Evolutionary conservation across 164 flowering plant genomes (phyloP), one percentile per base, ranked within the genome.

Genomic region (Euptelea pleiosperma): DNA sequence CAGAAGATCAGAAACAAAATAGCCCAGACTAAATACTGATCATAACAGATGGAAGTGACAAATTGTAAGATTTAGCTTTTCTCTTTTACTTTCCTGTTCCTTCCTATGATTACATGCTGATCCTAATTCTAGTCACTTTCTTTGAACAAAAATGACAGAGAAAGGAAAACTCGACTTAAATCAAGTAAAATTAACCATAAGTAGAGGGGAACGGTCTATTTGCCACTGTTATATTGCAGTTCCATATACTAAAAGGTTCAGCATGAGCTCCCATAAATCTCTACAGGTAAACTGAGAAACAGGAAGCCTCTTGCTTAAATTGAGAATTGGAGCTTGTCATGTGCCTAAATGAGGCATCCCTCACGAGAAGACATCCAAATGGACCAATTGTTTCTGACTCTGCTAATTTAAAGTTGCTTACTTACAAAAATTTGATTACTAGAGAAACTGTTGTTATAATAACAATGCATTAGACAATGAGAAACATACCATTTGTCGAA

Each of bases 401-500:
- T 42, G 30, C 8, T 42, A 56, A 41, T 14, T 41, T 24, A 16
- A 24, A 24, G 3, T 39, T 55, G 2, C 58, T 41, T 1, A 22
- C 14, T 41, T 18, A 8, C 37, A 54, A n/a, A 54, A 63, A 48
- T 25, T 41, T 8, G 30, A 44, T 43, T 36, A 54, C 36, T 18
- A 12, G 8, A 31, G 35, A 61, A 51, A 37, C 44, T 12, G 6
- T 46, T 2, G 2, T 9, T 24, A 46, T 25, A 9, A 2, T 50
- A 30, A 29, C 11, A 22, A 58, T 12, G 10, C 8, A 25, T 21
- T 37, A 30, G 18, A 9, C 18, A 26, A n/a, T 10, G 25, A 61
- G 9, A 37, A 49, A 14, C 60, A 60, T 89, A 93, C 99, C 97
- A 78, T 74, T 79, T 81, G 92, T 7, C 95, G 82, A 60, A 88